phyloP scores from a whole-genome alignment of 495 filamentous ascomycete species.

The Cetradonia linearis region DNA sequence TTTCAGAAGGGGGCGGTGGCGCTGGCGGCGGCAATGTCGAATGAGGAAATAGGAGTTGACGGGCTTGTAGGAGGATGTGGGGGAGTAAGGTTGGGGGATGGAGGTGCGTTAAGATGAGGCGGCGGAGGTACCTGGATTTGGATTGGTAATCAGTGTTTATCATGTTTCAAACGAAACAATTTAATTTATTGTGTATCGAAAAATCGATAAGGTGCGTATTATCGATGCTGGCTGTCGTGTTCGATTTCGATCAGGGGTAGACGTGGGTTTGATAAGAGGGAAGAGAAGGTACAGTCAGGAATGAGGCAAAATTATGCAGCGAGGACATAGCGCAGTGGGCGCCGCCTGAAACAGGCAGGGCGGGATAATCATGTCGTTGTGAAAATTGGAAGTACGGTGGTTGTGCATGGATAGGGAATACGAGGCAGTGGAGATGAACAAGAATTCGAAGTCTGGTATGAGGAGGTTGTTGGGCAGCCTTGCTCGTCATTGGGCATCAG shows the following conservation, averaged over 20 bases:
- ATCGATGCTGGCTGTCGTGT: too few species aligned
- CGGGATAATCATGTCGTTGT: neutral
- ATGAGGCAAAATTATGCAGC: neutral
- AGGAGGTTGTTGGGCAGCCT: constrained; percentile 6
- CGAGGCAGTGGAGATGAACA: constrained; percentile 5
- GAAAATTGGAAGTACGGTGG: constrained; percentile 7
- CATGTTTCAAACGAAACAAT: neutral
- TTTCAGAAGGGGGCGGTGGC: constrained; percentile 27
- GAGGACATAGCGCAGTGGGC: neutral
- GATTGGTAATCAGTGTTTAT: constrained; percentile 15
- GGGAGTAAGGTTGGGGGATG: constrained; percentile 60
- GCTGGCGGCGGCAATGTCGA: constrained; percentile 47
- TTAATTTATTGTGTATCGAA: neutral
- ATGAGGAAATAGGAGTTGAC: constrained; percentile 69
- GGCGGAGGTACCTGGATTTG: constrained; percentile 58
- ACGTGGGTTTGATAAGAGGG: neutral
- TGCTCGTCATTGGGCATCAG: constrained; percentile 9
- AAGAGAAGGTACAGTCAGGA: neutral
- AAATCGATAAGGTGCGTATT: neutral
- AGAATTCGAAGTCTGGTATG: neutral
- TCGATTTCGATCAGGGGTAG: neutral
- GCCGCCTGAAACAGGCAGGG: constrained; percentile 12
- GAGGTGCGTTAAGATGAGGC: constrained; percentile 54
- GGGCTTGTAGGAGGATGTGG: constrained; percentile 58
- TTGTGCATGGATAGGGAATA: constrained; percentile 5